These are phyloP conservation scores for Sporisorium sorghi DNA, from an alignment of 1,284 basidiomycete species.

Conservation along the genomic window DNA sequence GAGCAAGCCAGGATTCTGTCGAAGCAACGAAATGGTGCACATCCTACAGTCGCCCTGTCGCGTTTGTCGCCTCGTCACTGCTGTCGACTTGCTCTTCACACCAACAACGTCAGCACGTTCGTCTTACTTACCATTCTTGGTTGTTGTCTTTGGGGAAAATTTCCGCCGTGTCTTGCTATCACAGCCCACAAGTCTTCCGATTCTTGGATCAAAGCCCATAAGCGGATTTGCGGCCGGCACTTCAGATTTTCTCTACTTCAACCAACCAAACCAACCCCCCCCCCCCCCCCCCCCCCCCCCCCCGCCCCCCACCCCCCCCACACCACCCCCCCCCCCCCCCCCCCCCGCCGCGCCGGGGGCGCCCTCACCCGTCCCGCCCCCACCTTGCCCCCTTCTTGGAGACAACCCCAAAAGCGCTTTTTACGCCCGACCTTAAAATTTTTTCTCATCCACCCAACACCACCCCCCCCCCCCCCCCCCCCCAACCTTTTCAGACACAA, in stretches of 20 bases:
- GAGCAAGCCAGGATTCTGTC: no score
- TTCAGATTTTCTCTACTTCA: constrained; percentile 23
- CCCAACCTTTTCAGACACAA: constrained; percentile 31
- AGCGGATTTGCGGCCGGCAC: constrained; percentile 68
- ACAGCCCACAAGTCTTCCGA: constrained; percentile 83
- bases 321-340: not conserved
- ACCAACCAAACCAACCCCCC: constrained; percentile 4
- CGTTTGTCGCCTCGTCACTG: not conserved
- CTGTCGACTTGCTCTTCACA: not conserved
- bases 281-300: not conserved
- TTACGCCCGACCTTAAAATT: no score
- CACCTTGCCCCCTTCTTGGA: no score
- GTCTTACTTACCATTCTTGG: constrained; percentile 29
- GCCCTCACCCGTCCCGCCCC: no score
- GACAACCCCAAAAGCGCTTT: no score
- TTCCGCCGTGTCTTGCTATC: constrained; percentile 41
- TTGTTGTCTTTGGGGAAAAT: constrained; percentile 34
- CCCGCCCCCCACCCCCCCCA: constrained; percentile 10
- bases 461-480: not conserved
- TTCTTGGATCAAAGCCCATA: constrained; percentile 64
- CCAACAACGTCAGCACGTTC: not conserved
- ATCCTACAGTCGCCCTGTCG: not conserved
- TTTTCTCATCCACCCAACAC: constrained; percentile 8
- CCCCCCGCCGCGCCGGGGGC: no score
- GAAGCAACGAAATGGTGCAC: not conserved